A percentile compares a stretch with the other conserved stretches of the same genome.
Evolutionary conservation across 1,284 basidiomycete species (phyloP).

Genomic region (Dichomitus squalens): DNA sequence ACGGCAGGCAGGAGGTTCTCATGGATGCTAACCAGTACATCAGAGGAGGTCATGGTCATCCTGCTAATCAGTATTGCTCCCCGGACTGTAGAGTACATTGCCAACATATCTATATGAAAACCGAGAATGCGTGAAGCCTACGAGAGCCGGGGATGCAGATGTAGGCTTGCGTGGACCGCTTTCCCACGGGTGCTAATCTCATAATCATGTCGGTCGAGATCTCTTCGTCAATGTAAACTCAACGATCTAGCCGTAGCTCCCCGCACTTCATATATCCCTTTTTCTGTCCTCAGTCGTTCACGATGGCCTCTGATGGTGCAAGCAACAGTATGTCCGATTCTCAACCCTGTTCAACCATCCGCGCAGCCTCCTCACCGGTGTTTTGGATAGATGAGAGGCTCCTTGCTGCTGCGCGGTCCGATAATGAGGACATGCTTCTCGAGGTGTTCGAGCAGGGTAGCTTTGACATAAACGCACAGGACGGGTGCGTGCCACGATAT

Average conservation of each 20-base stretch:
- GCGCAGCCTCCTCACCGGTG: neutral
- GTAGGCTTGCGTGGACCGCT: no score
- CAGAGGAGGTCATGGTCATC: no score
- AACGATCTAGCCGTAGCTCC: neutral
- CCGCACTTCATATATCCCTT: neutral
- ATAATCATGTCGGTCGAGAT: neutral
- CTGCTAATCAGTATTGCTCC: no score
- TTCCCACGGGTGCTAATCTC: slow-evolving; percentile 20
- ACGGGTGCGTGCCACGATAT: slow-evolving; percentile 56
- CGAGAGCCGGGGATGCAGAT: neutral
- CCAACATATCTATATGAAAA: no score
- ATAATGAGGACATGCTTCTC: slow-evolving; percentile 72
- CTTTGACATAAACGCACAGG: slow-evolving; percentile 76
- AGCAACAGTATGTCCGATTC: slow-evolving; percentile 40
- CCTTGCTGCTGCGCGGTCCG: slow-evolving; percentile 72
- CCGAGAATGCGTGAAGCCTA: no score
- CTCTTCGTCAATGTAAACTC: neutral
- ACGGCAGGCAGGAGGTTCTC: no score
- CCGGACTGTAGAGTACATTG: no score
- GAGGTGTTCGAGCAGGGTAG: slow-evolving; percentile 59
- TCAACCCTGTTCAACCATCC: neutral
- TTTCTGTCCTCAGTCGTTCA: neutral
- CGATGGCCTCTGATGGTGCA: slow-evolving; percentile 36
- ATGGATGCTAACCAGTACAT: no score
- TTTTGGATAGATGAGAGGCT: slow-evolving; percentile 65